Evolutionary conservation across 257 asterid genomes (phyloP).

Genomic region (Oldenlandia corymbosa): DNA sequence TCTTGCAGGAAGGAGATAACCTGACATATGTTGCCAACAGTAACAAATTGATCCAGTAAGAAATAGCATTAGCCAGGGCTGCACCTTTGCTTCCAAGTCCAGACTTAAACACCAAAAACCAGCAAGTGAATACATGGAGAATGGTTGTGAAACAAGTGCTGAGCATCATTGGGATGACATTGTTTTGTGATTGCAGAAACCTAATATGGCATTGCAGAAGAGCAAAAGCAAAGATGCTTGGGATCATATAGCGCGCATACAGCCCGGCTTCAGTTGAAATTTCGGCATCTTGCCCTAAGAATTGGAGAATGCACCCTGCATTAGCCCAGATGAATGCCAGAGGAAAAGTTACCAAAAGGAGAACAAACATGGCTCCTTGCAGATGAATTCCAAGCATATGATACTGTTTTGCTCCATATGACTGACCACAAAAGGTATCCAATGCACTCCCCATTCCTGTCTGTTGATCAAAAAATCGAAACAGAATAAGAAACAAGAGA

Average conservation of each 20-base stretch:
- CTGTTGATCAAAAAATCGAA: constrained; percentile 15
- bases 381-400: constrained; percentile 62
- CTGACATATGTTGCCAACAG: constrained; percentile 40
- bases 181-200: constrained; percentile 59
- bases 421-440: constrained; percentile 64
- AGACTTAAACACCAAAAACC: constrained; percentile 46
- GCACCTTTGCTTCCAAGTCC: constrained; percentile 72
- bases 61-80: constrained; percentile 54
- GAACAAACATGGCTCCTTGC: constrained; percentile 64
- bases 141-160: constrained; percentile 49
- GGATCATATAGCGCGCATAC: constrained; percentile 58
- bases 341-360: constrained; percentile 41
- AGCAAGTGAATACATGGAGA: constrained; percentile 44
- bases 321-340: constrained; percentile 58
- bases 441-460: constrained; percentile 62
- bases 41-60: constrained; percentile 59
- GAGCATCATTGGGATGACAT: constrained; percentile 66
- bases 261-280: constrained; percentile 55
- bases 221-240: constrained; percentile 50
- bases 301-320: constrained; percentile 42
- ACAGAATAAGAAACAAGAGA: background rate
- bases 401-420: constrained; percentile 61
- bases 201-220: constrained; percentile 53
- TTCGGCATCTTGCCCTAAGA: constrained; percentile 56
- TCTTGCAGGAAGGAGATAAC: constrained; percentile 46